phyloP scores from a whole-genome alignment of 106 monocot species.

The Acorus calamus region DNA sequence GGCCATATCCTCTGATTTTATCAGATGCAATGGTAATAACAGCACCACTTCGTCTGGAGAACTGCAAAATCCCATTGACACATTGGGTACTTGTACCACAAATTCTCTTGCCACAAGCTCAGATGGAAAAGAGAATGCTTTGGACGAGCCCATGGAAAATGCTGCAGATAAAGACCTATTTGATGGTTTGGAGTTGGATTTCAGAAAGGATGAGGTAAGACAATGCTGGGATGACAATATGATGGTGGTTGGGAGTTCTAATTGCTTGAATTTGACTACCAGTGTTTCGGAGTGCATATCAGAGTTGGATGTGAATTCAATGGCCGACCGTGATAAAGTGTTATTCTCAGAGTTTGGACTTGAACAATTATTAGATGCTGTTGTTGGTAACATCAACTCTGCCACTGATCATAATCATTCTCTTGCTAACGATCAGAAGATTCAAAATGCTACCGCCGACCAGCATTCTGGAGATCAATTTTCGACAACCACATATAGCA shows the following conservation, averaged over 20 bases:
- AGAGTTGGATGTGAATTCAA: slow-evolving; percentile 14
- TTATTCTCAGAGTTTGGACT: slow-evolving; percentile 29
- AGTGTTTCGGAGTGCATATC: slow-evolving; percentile 16
- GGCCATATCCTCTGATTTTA: slow-evolving; percentile 7
- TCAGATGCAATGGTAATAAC: not conserved
- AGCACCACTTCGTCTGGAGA: not conserved
- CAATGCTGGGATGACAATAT: slow-evolving; percentile 42
- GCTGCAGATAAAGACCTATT: slow-evolving; percentile 31
- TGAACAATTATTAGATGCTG: slow-evolving; percentile 39
- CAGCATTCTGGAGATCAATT: slow-evolving; percentile 13
- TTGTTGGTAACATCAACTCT: slow-evolving; percentile 16
- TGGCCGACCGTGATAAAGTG: slow-evolving; percentile 5
- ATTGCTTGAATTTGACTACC: slow-evolving; percentile 22
- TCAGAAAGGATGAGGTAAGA: slow-evolving; percentile 14
- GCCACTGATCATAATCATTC: slow-evolving; percentile 13
- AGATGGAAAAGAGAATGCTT: slow-evolving; percentile 5
- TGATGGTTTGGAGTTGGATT: slow-evolving; percentile 47
- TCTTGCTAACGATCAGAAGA: not conserved
- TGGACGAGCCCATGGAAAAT: not conserved
- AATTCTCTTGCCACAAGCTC: not conserved
- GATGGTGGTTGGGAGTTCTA: slow-evolving; percentile 9
- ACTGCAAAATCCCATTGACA: not conserved
- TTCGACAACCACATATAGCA: slow-evolving; percentile 8
- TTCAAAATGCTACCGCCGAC: slow-evolving; percentile 2
- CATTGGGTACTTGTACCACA: not conserved